Evolutionary conservation across 2,329 filamentous ascomycete species (phyloP).

Genomic region (Penicillium brasilianum): DNA sequence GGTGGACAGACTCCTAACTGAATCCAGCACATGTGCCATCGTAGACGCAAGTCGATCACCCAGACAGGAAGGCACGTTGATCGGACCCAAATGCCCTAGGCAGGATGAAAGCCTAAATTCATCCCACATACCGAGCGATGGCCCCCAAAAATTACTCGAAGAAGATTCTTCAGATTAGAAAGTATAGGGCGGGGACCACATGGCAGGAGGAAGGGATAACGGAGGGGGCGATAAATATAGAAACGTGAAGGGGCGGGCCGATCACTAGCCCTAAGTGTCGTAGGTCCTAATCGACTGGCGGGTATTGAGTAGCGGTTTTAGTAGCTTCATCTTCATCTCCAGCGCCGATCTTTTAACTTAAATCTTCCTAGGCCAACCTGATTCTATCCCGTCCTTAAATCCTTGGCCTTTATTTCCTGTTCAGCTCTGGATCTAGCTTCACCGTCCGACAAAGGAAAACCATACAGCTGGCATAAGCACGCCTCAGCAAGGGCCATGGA

Average conservation of each 20-base stretch:
- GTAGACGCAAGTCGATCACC: background rate
- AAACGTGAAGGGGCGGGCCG: conserved; percentile 9
- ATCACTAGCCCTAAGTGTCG: conserved; percentile 9
- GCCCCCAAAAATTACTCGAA: background rate
- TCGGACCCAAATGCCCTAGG: background rate
- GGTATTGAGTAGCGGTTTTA: background rate
- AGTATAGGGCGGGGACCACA: background rate
- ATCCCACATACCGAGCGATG: background rate
- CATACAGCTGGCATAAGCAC: background rate
- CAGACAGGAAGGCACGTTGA: background rate
- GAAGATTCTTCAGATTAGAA: background rate
- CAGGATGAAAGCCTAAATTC: background rate
- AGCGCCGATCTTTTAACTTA: background rate
- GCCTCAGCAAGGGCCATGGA: background rate
- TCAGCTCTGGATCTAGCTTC: background rate
- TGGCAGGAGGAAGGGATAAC: background rate
- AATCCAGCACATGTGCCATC: conserved; percentile 1
- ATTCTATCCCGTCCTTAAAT: background rate
- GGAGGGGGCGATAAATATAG: conserved; percentile 11
- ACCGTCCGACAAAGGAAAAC: background rate
- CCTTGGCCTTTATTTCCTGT: background rate
- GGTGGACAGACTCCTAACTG: background rate
- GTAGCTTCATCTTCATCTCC: background rate
- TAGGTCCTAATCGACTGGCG: conserved; percentile 1
- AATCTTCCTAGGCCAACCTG: background rate